phyloP scores from a whole-genome alignment of 164 flowering plant species.

The Platanus orientalis region DNA sequence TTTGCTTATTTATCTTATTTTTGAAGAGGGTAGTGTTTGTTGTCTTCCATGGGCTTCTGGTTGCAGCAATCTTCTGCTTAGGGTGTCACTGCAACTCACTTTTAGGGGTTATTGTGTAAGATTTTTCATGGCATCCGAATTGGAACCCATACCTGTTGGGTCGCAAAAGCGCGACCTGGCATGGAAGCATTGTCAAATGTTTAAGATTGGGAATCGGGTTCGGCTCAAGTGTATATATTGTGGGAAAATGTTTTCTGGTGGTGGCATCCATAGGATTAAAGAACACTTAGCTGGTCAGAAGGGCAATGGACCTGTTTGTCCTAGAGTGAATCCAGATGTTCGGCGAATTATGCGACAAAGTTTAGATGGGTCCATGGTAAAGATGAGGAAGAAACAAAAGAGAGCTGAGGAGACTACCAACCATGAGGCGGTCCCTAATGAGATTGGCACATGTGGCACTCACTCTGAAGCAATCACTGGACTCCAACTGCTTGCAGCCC shows the following conservation, averaged over 20 bases:
- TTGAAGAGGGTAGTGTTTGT: not conserved
- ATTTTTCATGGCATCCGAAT: constrained; percentile 37
- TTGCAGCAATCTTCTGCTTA: not conserved
- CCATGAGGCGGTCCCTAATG: constrained; percentile 13
- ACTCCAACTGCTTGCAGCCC: constrained; percentile 25
- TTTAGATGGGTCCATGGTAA: constrained; percentile 53
- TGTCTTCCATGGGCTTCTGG: not conserved
- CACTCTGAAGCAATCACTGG: constrained; percentile 31
- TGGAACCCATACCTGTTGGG: constrained; percentile 55
- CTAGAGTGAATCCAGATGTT: constrained; percentile 58
- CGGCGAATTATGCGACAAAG: constrained; percentile 61
- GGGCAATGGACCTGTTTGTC: constrained; percentile 79
- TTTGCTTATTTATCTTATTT: not conserved
- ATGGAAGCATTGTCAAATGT: constrained; percentile 90
- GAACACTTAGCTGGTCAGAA: constrained; percentile 87
- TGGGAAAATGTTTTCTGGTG: constrained; percentile 74
- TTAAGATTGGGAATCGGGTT: constrained; percentile 56
- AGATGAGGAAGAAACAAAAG: constrained; percentile 64
- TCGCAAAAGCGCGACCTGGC: constrained; percentile 86
- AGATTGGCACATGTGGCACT: constrained; percentile 21
- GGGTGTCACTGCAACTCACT: not conserved
- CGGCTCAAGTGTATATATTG: constrained; percentile 77
- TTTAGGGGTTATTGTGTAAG: not conserved
- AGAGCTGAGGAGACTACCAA: constrained; percentile 37
- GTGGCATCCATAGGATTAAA: constrained; percentile 93